Evolutionary conservation across 2,329 filamentous ascomycete genomes (phyloP).

Genomic region (Alternaria metachromatica): DNA sequence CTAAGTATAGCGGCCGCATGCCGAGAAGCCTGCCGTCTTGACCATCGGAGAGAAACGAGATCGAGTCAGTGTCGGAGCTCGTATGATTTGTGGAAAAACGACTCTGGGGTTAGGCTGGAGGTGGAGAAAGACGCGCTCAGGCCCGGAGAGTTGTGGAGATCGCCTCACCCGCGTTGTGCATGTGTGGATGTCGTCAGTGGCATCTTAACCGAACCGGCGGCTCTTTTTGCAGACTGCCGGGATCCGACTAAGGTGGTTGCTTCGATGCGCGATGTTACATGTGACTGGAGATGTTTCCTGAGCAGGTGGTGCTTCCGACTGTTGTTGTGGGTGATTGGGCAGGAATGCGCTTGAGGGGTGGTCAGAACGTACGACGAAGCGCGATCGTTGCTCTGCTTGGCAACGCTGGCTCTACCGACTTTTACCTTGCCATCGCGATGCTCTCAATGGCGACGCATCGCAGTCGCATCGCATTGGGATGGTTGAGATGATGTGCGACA

Average conservation of each 20-base stretch:
- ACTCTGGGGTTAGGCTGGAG: conserved; percentile 5
- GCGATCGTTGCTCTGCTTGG: conserved; percentile 5
- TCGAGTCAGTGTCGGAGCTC: conserved; percentile 1
- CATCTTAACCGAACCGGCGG: conserved; percentile 6
- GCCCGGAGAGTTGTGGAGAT: conserved; percentile 15
- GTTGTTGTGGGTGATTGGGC: not conserved
- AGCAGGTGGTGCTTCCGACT: conserved; percentile 3
- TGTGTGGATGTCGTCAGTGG: conserved; percentile 13
- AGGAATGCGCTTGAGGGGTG: not conserved
- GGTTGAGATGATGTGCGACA: not conserved
- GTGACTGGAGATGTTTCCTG: conserved; percentile 3
- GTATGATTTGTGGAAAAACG: conserved; percentile 19
- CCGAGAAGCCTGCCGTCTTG: conserved; percentile 3
- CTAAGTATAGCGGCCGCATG: conserved; percentile 5
- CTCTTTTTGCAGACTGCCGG: not conserved
- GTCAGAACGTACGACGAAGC: not conserved
- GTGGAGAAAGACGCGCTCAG: conserved; percentile 7
- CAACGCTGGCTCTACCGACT: not conserved
- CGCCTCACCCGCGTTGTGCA: conserved; percentile 19
- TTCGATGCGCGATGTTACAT: conserved; percentile 1
- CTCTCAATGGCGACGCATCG: not conserved
- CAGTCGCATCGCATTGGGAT: not conserved
- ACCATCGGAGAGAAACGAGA: conserved; percentile 7
- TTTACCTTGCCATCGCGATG: not conserved
- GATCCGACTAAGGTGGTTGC: conserved; percentile 5